phyloP scores from a whole-genome alignment of 1,284 basidiomycete species.

The Pisolithus thermaeus region DNA sequence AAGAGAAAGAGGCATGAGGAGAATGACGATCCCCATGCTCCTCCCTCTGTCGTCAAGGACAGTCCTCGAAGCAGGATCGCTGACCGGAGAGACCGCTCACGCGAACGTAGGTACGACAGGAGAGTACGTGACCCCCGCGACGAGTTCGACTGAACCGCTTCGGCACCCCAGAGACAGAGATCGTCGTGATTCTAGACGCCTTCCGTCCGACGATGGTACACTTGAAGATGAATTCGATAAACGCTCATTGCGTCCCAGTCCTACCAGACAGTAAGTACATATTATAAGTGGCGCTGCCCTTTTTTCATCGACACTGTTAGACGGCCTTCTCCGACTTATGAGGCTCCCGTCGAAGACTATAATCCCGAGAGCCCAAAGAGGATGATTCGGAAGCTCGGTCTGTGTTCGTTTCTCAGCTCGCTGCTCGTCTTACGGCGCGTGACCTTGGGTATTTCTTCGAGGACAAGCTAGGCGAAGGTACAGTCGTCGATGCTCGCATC shows the following conservation, averaged over 20 bases:
- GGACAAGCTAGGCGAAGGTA: slow-evolving; percentile 87
- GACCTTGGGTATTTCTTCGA: slow-evolving; percentile 99
- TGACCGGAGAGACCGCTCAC: slow-evolving; percentile 48
- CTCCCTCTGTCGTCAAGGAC: slow-evolving; percentile 39
- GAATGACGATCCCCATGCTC: slow-evolving; percentile 33
- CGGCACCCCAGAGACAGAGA: slow-evolving; percentile 38
- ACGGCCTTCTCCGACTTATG: slow-evolving; percentile 70
- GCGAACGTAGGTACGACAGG: slow-evolving; percentile 49
- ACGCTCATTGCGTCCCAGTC: slow-evolving; percentile 29
- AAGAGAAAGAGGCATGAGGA: slow-evolving; percentile 56
- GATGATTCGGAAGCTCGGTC: slow-evolving; percentile 94
- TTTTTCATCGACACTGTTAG: slow-evolving; percentile 30
- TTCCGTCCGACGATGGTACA: slow-evolving; percentile 23
- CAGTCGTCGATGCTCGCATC: slow-evolving; percentile 92
- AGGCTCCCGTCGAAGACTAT: slow-evolving; percentile 56
- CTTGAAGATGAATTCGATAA: slow-evolving; percentile 30
- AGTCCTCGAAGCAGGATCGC: slow-evolving; percentile 48
- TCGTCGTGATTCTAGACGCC: slow-evolving; percentile 26
- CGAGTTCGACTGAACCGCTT: slow-evolving; percentile 50
- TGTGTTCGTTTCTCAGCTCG: slow-evolving; percentile 97
- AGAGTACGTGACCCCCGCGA: slow-evolving; percentile 49
- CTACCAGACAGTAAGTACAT: slow-evolving; percentile 36
- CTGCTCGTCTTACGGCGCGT: slow-evolving; percentile 88
- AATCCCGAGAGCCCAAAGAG: slow-evolving; percentile 71
- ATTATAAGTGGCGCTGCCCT: slow-evolving; percentile 1